Evolutionary conservation across 2,329 filamentous ascomycete genomes (phyloP), one percentile per base, ranked within the genome.

Genomic region (Ceratocystis colombiana): DNA sequence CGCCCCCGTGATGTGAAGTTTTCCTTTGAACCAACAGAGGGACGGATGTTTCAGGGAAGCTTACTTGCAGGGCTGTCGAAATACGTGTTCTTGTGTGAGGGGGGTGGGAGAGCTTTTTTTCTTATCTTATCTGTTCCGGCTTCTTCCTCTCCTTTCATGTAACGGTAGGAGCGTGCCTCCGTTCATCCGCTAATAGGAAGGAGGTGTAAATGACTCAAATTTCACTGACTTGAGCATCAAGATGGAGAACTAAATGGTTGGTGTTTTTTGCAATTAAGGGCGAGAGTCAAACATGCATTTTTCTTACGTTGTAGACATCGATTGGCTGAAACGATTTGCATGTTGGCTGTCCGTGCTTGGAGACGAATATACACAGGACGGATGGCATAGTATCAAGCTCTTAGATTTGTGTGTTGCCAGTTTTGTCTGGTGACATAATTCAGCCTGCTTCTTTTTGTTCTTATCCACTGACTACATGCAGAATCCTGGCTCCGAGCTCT

Each of bases 401-500:
- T 15, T 20, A 3, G 48, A 10, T 22, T 53, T 53, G 48, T 12
- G 48, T 15, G 22, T 53, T 28, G 48, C 37, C 12, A 20, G 46
- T 10, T 53, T 53, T 53, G 48, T 8, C 20, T 28, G 22, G 28
- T 53, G 22, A 28, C 48, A n/a, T 53, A 53, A 53, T 53, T 1
- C 48, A 53, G 3, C 37, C 3, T 37, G 33, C 10, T 37, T 12
- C 2, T 5, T 37, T 7, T 33, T 30, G 53, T 37, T 33, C 53
- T 20, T 10, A n/a, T 12, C 25, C 12, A 12, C 8, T 22, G 5
- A 10, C 2, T 15, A 45, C 41, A 8, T n/a, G 6, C 28, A 37
- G 48, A 50, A 48, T 7, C 61, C 12, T 37, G 15, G 55, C 48
- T 63, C 61, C 61, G 61, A 63, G 45, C 20, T 65, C 50, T 59